Base-by-base conservation (phyloP, 2,329 filamentous ascomycete species). In the Aspergillus neoniger region DNA sequence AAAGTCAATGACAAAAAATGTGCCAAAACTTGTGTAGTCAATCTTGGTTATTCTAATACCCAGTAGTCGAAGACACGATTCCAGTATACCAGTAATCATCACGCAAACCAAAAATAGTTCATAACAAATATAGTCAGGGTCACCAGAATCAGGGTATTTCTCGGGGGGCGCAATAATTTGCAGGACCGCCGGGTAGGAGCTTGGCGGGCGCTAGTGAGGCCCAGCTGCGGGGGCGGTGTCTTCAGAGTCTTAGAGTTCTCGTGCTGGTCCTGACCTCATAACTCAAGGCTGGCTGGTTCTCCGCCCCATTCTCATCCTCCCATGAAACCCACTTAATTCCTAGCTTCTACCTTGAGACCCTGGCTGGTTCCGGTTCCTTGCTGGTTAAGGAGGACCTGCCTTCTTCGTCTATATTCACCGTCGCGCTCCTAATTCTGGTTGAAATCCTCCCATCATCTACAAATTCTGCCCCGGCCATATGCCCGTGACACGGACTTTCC, bases 331-430 rank as follows among this genome's bases (percentile, higher is more conserved):
- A 28, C 47, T 50, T 50, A 30, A 30, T 50, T 44, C 9, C 47
- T 50, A 32, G 47, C 25, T 50, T 28, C 47, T 32, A 28, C 41
- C 10, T 19, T 12, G 41, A 23, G 17, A 55, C 32, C 59, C 58
- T 67, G 58, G 56, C 64, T 66, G 65, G 65, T n/a, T 65, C 62
- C 61, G 61, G 58, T 59, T 67, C 63, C 65, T 69, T 66, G 64
- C 65, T 67, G 64, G 65, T 51, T 63, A 65, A 63, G 65, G 63
- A 63, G 63, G 41, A 32, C 21, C 15, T 19, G 49, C 30, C 32
- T 57, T 38, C 21, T 51, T 39, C n/a, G 43, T 54, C 17, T 58
- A 8, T 15, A 4, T 19, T 28, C 5, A 17, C 23, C 19, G 23
- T 32, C 12, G 51, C 23, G n/a, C 7, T 47, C 53, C 36, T 39